A percentile compares a stretch with the other conserved stretches of the same genome.
phyloP scores from a whole-genome alignment of 75 land plant species.

The Larix kaempferi region DNA sequence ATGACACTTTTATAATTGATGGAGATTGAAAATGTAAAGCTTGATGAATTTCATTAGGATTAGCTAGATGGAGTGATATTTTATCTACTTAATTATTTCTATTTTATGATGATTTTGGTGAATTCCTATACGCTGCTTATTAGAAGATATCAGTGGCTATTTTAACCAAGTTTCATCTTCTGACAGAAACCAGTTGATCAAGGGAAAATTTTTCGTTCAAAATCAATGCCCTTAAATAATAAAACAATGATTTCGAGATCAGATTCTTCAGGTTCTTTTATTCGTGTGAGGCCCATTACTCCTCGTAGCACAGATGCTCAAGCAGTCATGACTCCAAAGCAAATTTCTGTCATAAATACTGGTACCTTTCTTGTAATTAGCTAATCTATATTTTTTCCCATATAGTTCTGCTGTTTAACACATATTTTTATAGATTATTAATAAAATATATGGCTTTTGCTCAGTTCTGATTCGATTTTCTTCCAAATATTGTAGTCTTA shows the following conservation, averaged over 20 bases:
- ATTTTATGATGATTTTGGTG: not conserved
- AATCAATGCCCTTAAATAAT: conserved; percentile 45
- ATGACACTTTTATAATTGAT: not conserved
- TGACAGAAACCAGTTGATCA: conserved; percentile 36
- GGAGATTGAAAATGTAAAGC: not conserved
- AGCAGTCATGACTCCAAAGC: conserved; percentile 1
- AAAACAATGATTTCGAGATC: conserved; percentile 25
- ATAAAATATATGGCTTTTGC: not conserved
- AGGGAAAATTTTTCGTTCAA: conserved; percentile 37
- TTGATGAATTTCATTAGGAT: not conserved
- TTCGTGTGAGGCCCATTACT: conserved; percentile 59
- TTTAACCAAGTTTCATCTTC: conserved; percentile 1
- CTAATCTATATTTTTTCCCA: not conserved
- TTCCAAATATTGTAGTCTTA: not conserved
- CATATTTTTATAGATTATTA: not conserved
- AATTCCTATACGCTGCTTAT: not conserved
- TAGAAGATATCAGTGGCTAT: not conserved
- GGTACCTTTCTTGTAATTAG: conserved; percentile 2
- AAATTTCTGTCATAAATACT: not conserved
- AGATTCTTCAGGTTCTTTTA: conserved; percentile 42
- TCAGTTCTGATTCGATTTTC: not conserved
- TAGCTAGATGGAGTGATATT: not conserved
- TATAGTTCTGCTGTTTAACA: not conserved
- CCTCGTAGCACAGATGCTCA: conserved; percentile 34
- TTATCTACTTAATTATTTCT: not conserved